phyloP scores from a whole-genome alignment of 2,329 filamentous ascomycete species.

The Emergomyces pasteurianus region DNA sequence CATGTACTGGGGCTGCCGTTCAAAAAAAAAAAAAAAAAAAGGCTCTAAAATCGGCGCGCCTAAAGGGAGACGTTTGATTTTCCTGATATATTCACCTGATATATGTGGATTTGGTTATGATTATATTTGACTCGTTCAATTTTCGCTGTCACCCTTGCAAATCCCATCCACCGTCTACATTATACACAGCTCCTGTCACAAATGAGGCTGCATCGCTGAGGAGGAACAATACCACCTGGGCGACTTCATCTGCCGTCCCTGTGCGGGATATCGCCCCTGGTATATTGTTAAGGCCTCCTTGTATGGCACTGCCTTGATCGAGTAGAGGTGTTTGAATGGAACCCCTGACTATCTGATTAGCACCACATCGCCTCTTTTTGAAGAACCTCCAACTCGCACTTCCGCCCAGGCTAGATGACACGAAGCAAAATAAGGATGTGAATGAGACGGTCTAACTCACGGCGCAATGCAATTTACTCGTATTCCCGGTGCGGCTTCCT shows the following conservation, averaged over 20 bases:
- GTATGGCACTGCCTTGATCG: constrained; percentile 17
- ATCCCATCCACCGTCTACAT: constrained; percentile 38
- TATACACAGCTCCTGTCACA: constrained; percentile 35
- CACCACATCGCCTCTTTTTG: background rate
- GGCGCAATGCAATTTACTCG: constrained; percentile 33
- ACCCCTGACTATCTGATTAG: constrained; percentile 14
- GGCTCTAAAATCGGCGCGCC: background rate
- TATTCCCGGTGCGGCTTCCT: constrained; percentile 25
- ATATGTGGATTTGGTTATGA: background rate
- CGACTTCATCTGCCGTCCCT: constrained; percentile 25
- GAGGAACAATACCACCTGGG: constrained; percentile 38
- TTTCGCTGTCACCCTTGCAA: background rate
- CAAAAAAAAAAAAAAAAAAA: background rate
- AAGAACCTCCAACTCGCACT: background rate
- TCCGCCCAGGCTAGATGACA: background rate
- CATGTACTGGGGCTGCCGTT: background rate
- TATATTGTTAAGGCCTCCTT: constrained; percentile 10
- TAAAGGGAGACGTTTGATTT: background rate
- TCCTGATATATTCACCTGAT: background rate
- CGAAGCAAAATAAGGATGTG: background rate
- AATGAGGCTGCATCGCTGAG: constrained; percentile 35
- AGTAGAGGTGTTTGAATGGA: constrained; percentile 24
- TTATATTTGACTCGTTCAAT: background rate
- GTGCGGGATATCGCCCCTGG: constrained; percentile 17
- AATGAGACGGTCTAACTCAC: constrained; percentile 18